Conservation (phyloP, 176 grass and related monocot genomes). For the maize (Zea mays) region DNA sequence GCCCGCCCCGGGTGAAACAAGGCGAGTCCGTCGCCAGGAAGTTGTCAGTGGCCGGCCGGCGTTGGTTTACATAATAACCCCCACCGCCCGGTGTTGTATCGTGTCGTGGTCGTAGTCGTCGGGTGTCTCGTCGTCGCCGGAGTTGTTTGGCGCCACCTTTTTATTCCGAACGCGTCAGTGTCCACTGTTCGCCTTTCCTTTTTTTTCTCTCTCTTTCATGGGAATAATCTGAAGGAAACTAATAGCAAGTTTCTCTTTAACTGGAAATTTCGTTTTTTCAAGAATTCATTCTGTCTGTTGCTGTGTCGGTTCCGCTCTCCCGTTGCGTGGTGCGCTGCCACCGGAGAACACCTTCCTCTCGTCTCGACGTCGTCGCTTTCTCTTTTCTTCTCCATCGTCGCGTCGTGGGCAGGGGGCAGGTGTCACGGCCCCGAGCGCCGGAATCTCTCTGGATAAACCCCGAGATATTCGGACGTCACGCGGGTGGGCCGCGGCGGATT, state of each 20-base stretch:
- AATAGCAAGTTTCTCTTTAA: constrained; percentile 26
- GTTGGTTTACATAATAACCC: constrained; percentile 8
- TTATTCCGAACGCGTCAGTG: constrained; percentile 50
- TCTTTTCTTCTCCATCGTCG: neutral
- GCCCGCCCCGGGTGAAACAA: neutral
- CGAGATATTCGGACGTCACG: constrained; percentile 13
- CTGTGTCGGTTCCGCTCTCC: no score
- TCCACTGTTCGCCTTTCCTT: constrained; percentile 46
- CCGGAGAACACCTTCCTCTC: no score
- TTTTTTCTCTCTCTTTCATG: neutral
- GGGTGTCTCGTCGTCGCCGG: constrained; percentile 46
- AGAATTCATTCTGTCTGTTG: neutral
- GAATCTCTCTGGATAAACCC: constrained; percentile 23
- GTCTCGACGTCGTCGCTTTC: neutral
- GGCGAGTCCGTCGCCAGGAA: neutral
- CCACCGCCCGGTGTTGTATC: constrained; percentile 62
- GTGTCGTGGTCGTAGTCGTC: constrained; percentile 51
- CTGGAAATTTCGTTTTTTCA: neutral
- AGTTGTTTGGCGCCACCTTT: constrained; percentile 51
- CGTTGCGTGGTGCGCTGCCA: no score
- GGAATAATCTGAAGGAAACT: constrained; percentile 50
- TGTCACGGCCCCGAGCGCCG: neutral
- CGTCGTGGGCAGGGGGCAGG: neutral
- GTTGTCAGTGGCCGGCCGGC: neutral
- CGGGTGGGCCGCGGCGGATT: constrained; percentile 11